Evolutionary conservation across 2,329 filamentous ascomycete species (phyloP).

Genomic region (Furcasterigmium sp.): DNA sequence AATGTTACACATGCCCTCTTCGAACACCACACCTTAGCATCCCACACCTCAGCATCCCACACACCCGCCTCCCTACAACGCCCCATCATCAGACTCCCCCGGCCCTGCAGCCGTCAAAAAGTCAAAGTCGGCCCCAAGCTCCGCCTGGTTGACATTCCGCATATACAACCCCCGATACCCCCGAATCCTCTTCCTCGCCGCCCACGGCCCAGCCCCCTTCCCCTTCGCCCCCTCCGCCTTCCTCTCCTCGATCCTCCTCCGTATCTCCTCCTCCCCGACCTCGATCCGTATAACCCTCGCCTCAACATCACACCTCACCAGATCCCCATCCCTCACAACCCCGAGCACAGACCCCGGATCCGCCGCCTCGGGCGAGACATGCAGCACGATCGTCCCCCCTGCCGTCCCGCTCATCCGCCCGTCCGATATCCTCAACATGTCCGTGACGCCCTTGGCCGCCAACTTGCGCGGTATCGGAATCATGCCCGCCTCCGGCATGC

Average conservation of each 20-base stretch:
- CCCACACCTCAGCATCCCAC: too few species aligned
- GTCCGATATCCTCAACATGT: constrained; percentile 82
- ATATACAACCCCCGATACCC: constrained; percentile 57
- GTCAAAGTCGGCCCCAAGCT: constrained; percentile 56
- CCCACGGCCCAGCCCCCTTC: constrained; percentile 50
- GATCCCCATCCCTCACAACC: constrained; percentile 69
- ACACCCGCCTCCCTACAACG: too few species aligned
- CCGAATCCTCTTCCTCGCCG: constrained; percentile 32
- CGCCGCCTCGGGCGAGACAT: constrained; percentile 81
- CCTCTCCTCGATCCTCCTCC: constrained; percentile 55
- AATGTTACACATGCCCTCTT: too few species aligned
- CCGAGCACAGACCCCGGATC: constrained; percentile 72
- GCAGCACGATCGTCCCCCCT: constrained; percentile 85
- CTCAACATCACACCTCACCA: constrained; percentile 72
- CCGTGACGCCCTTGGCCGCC: constrained; percentile 67
- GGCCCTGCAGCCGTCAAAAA: constrained; percentile 47
- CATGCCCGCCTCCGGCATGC: constrained; percentile 81
- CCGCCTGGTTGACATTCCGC: constrained; percentile 53
- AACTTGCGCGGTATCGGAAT: constrained; percentile 68
- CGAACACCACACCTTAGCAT: too few species aligned
- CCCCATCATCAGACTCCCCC: too few species aligned
- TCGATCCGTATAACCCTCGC: constrained; percentile 54
- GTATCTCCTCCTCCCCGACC: constrained; percentile 66
- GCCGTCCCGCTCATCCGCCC: constrained; percentile 82
- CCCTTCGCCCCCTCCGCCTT: constrained; percentile 31